These are phyloP conservation scores for Dendrocalamus sinicus DNA, from an alignment of 176 grass and related monocot species.

Conservation along the genomic window DNA sequence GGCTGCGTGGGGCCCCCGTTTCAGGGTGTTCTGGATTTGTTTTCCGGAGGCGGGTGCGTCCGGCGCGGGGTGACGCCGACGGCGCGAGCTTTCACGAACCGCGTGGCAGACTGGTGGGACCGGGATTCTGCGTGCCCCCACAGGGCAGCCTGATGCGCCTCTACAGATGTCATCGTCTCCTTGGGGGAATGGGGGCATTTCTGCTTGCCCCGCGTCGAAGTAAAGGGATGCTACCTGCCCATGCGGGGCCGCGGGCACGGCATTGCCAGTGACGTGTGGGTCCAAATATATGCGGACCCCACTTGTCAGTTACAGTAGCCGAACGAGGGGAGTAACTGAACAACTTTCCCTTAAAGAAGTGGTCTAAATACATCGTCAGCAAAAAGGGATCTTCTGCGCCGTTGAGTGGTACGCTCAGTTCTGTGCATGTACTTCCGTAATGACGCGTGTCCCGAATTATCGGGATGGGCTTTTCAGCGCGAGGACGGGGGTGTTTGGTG, in stretches of 20 bases:
- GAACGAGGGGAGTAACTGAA: neutral
- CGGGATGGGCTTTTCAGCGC: neutral
- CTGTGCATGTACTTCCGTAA: accelerated
- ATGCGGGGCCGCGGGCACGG: accelerated
- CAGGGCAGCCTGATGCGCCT: conserved; percentile 34
- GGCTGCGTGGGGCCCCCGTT: neutral
- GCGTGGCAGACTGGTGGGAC: neutral
- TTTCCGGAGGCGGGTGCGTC: conserved; percentile 20
- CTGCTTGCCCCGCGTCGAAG: conserved; percentile 40
- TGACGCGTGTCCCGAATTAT: neutral
- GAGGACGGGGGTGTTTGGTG: conserved; percentile 27
- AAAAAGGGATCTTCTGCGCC: conserved; percentile 3
- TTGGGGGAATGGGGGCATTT: neutral
- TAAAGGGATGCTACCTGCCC: neutral
- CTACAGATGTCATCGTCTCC: neutral
- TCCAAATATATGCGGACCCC: accelerated
- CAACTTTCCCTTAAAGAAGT: neutral
- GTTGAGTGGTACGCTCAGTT: accelerated
- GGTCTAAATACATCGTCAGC: neutral
- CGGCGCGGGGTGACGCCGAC: conserved; percentile 17
- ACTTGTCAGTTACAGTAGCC: neutral
- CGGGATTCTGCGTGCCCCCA: neutral
- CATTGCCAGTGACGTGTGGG: neutral
- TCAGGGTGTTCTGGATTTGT: neutral
- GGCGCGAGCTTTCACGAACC: neutral